Evolutionary conservation across 1,284 basidiomycete genomes (phyloP).

Genomic region (Laetiporus sulphureus): DNA sequence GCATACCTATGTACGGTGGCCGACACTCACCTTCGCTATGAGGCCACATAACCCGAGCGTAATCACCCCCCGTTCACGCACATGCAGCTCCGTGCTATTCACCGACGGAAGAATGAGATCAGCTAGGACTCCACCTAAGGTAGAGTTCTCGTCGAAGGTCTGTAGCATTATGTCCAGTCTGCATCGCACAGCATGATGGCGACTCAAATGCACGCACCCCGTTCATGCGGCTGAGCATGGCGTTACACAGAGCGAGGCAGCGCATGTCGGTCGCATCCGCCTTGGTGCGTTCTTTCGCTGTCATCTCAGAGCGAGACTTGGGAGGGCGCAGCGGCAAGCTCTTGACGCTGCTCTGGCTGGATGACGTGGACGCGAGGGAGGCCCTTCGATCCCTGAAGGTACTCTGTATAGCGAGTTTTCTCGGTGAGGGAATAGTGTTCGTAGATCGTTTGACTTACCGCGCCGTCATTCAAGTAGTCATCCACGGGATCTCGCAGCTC

Average conservation of each 20-base stretch:
- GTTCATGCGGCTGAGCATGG: constrained; percentile 83
- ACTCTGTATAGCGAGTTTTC: too few species aligned
- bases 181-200: constrained; percentile 3
- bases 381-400: too few species aligned
- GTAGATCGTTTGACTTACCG: too few species aligned
- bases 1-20: background rate
- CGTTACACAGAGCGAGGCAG: constrained; percentile 75
- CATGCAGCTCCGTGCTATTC: constrained; percentile 70
- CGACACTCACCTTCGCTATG: constrained; percentile 54
- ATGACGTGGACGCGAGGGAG: too few species aligned
- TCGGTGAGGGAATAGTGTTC: too few species aligned
- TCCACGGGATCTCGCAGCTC: constrained; percentile 54
- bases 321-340: too few species aligned
- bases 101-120: constrained; percentile 89
- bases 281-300: constrained; percentile 46
- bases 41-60: constrained; percentile 84
- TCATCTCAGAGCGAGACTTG: too few species aligned
- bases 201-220: constrained; percentile 46
- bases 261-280: constrained; percentile 73
- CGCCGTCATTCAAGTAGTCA: background rate
- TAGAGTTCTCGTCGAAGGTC: constrained; percentile 88
- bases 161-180: constrained; percentile 28
- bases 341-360: too few species aligned
- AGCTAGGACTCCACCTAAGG: constrained; percentile 79
- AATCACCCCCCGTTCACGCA: constrained; percentile 81